These are phyloP conservation scores for Chimonanthus salicifolius DNA, from an alignment of 164 flowering plant species.

Conservation along the genomic window DNA sequence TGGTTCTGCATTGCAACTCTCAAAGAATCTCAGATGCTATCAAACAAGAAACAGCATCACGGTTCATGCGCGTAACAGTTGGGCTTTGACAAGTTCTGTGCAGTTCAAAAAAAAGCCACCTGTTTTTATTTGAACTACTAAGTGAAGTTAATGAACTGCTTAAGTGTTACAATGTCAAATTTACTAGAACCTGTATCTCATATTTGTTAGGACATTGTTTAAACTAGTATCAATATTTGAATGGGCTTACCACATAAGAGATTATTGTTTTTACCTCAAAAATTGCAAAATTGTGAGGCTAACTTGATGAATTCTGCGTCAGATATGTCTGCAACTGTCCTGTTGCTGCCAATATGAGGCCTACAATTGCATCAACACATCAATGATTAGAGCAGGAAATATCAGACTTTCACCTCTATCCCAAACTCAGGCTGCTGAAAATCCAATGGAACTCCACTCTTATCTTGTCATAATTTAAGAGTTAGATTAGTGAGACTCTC, in stretches of 20 bases:
- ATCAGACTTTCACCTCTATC: background rate
- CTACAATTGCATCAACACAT: slow-evolving; percentile 28
- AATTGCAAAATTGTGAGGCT: background rate
- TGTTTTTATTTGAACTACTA: background rate
- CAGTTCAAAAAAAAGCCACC: background rate
- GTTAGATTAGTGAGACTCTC: too few relatives aligned
- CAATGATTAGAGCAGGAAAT: slow-evolving; percentile 1
- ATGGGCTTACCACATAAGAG: background rate
- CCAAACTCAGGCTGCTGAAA: background rate
- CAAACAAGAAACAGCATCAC: background rate
- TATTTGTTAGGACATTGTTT: background rate
- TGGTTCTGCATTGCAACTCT: background rate
- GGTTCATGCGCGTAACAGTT: background rate
- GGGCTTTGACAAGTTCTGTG: background rate
- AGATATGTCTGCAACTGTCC: slow-evolving; percentile 51
- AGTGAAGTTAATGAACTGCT: background rate
- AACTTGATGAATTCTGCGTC: background rate
- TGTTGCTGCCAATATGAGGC: slow-evolving; percentile 75
- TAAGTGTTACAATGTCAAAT: background rate
- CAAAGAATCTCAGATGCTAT: background rate
- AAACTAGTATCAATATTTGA: background rate
- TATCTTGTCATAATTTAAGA: too few relatives aligned
- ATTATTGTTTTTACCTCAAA: background rate
- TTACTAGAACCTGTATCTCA: background rate
- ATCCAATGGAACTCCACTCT: too few relatives aligned